These are phyloP conservation scores for Fusarium foetens DNA, from an alignment of 2,329 filamentous ascomycete genomes.

Conservation along the genomic window DNA sequence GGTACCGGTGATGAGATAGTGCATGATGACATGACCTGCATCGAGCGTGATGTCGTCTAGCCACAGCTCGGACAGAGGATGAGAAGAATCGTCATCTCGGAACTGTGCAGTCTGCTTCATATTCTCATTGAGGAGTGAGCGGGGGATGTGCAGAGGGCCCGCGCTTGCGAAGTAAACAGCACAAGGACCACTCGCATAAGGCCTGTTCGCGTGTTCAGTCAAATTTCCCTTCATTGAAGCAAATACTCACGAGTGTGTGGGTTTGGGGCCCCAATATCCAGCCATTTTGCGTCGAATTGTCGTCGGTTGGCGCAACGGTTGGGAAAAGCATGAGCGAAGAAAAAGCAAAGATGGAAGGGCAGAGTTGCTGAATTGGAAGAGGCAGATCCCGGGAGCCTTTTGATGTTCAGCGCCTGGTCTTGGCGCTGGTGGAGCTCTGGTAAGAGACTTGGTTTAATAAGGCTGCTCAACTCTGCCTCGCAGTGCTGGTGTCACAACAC, in stretches of 20 bases:
- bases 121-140: not conserved
- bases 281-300: not conserved
- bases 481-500: not conserved
- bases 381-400: accelerated
- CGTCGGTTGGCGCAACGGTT: not conserved
- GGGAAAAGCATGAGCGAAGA: too few species aligned
- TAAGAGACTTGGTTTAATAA: not conserved
- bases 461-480: not conserved
- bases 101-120: not conserved
- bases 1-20: not conserved
- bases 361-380: not conserved
- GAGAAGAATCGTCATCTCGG: accelerated
- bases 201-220: not conserved
- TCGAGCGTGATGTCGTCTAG: not conserved
- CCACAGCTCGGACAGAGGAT: not conserved
- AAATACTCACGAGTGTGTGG: not conserved
- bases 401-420: not conserved
- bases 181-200: not conserved
- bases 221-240: too few species aligned
- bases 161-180: not conserved
- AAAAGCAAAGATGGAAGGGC: accelerated
- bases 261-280: not conserved
- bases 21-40: conserved; percentile 11
- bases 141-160: not conserved
- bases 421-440: not conserved